Evolutionary conservation across 2,329 filamentous ascomycete genomes (phyloP).

Genomic region (Arthrobotrys sphaeroides): DNA sequence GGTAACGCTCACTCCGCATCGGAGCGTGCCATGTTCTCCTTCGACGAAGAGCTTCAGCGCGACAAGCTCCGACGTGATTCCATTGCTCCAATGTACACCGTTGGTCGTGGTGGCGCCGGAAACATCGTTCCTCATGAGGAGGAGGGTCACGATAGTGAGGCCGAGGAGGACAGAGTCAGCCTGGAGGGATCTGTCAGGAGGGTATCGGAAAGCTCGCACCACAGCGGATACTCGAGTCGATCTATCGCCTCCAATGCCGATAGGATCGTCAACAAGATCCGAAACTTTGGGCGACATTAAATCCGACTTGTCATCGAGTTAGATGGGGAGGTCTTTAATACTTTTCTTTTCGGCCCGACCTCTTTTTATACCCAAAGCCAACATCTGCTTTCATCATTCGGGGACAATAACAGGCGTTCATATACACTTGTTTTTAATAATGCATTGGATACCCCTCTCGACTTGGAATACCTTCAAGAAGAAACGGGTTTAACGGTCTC

Average conservation of each 20-base stretch:
- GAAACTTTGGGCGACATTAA: constrained; percentile 51
- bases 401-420: constrained; percentile 35
- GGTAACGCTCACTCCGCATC: constrained; percentile 70
- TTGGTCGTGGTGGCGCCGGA: constrained; percentile 73
- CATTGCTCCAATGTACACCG: constrained; percentile 68
- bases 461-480: neutral
- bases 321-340: constrained; percentile 9
- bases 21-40: constrained; percentile 70
- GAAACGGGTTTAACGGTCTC: constrained; percentile 6
- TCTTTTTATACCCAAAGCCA: constrained; percentile 27
- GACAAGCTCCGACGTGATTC: constrained; percentile 67
- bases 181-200: constrained; percentile 42
- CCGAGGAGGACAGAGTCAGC: constrained; percentile 44
- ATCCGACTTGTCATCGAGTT: no score
- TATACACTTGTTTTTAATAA: constrained; percentile 41
- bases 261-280: constrained; percentile 49
- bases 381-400: constrained; percentile 22
- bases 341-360: neutral
- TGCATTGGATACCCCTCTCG: constrained; percentile 20
- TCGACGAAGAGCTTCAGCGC: constrained; percentile 73
- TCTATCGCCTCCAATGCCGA: constrained; percentile 47
- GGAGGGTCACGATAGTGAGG: constrained; percentile 46
- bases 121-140: constrained; percentile 63
- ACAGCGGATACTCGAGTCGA: constrained; percentile 39
- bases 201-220: constrained; percentile 40